Base-by-base conservation (phyloP, 1,284 basidiomycete genomes). In the Sphagnurus paluster region DNA sequence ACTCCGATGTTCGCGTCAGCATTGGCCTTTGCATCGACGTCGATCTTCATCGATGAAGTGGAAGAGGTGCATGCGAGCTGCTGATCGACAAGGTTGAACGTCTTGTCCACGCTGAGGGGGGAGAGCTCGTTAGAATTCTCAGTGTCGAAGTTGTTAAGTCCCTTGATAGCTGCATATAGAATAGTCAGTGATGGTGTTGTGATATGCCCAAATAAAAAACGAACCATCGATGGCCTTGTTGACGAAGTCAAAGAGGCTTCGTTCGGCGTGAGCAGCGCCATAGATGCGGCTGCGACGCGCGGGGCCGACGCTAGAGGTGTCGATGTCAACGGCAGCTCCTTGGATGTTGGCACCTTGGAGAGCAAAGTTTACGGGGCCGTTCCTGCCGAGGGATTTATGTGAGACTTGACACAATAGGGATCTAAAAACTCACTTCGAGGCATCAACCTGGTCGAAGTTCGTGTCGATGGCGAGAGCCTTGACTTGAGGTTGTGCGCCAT, bases 401-500 rank as follows among this genome's bases (percentile, higher is more conserved):
- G 3, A 16, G 30, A 7, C 17, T 33, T 5, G 29, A 4, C 30
- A 33, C 2, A 7, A 3, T 21, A 16, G 33, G 42, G 13, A 11
- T 14, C 17, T 9, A 19, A 7, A 3, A 50, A 57, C 42, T 5
- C 55, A 65, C 66, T 53, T 51, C n/a, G 56, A 42, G 11, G 63
- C 55, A 46, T 70, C 64, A 7, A 64, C 61, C 6, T 61, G 59
- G n/a, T 50, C 58, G 49, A 74, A 78, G 39, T 72, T 58, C 1
- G 70, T 74, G 46, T 74, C 70, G 6, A 81, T 52, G 6, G 57
- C 46, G 5, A 78, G 60, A 1, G 65, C 71, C 38, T 68, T 64
- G n/a, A 79, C 76, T 20, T 57, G 42, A 4, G 68, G 65, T 6
- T 59, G 45, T 0, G 48, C 47, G 6, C 63, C 67, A 49, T 67